Evolutionary conservation across 2,329 filamentous ascomycete species (phyloP), one percentile per base, ranked within the genome.

Genomic region (Trichoderma citrinoviride): DNA sequence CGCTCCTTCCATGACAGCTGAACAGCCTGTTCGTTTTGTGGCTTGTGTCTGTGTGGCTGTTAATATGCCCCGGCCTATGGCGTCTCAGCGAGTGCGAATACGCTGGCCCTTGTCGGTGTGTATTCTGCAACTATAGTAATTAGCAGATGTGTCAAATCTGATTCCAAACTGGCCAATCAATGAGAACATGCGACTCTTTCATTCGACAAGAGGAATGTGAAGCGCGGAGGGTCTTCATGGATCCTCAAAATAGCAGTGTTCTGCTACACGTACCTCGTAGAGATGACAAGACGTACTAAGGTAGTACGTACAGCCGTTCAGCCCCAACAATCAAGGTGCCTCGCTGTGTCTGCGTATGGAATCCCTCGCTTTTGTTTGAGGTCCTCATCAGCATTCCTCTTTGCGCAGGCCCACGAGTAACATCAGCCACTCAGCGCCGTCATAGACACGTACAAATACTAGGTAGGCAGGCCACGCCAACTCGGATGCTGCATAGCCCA

Each of bases 351-450:
- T 19, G 7, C 7, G 29, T 33, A 7, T 10, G 3, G 5, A 37
- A 8, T 12, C 14, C n/a, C n/a, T 53, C n/a, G 5, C 29, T 37
- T 1, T 5, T 19, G 5, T 21, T 53, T 21, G 25, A 27, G 25
- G 27, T n/a, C 23, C 7, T 33, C 47, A 29, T 50, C 49, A 44
- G 15, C 40, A 44, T 14, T 7, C 17, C n/a, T n/a, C 47, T 17
- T 27, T 29, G 49, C 19, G 29, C 12, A 54, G 19, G 40, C 37
- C 23, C 23, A 49, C 49, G 15, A 25, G 40, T 54, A 61, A 37
- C 33, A 21, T 49, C 49, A 62, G 58, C 58, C 58, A 62, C 49
- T 54, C 43, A 25, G 49, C 58, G 58, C 49, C 58, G 49, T 62
- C 58, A 62, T 62, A 19, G 49, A 25, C 52, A 53, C 58, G 33